A percentile compares a stretch with the other conserved stretches of the same genome.
phyloP scores from a whole-genome alignment of 2,329 filamentous ascomycete genomes.

The Dryadomyces quercivorus region DNA sequence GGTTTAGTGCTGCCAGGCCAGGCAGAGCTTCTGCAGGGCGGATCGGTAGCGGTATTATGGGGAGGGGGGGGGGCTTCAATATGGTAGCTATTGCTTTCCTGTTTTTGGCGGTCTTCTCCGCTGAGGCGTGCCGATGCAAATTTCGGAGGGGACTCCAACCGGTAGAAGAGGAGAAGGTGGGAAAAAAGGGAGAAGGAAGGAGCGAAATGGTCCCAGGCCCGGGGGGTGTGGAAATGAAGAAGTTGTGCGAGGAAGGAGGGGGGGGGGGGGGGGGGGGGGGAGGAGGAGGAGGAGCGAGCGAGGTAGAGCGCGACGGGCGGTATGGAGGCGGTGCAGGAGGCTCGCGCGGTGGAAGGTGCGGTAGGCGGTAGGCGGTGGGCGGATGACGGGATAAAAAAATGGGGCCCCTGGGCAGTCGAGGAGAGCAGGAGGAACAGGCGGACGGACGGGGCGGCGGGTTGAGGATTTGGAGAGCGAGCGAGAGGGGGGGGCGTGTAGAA shows the following conservation, averaged over 20 bases:
- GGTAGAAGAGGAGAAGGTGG: background rate
- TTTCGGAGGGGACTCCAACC: background rate
- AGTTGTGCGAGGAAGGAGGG: background rate
- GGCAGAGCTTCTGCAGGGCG: background rate
- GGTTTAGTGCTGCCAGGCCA: background rate
- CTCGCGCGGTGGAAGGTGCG: conserved; percentile 7
- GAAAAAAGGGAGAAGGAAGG: background rate
- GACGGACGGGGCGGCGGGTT: conserved; percentile 10
- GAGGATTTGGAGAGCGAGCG: background rate
- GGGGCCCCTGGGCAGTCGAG: background rate
- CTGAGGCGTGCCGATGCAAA: background rate
- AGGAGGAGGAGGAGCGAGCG: background rate
- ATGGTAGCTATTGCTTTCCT: background rate
- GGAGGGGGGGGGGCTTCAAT: background rate
- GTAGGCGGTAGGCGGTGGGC: conserved; percentile 11
- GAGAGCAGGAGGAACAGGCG: conserved; percentile 4
- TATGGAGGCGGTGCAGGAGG: conserved; percentile 3
- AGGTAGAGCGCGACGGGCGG: background rate
- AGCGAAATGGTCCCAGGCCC: background rate
- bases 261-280: background rate
- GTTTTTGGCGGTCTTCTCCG: background rate
- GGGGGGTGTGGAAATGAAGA: background rate
- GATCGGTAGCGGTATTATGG: background rate
- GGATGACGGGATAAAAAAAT: conserved; percentile 12
- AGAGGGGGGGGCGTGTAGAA: background rate